Base-by-base conservation (phyloP, 2,329 filamentous ascomycete species). In the Diplodia intermedia region DNA sequence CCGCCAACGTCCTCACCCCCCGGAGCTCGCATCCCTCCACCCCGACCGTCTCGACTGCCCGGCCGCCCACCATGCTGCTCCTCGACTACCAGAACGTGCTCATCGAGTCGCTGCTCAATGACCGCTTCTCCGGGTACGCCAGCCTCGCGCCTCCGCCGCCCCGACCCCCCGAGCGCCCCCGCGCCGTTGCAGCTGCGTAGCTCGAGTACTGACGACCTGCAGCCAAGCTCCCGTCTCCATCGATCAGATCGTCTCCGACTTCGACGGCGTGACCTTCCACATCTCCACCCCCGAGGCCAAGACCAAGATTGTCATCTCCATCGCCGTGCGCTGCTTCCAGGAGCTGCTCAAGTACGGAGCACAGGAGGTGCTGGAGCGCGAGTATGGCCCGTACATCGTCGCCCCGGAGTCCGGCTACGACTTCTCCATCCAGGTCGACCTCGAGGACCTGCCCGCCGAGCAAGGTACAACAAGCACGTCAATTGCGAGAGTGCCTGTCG, bases 81-180 rank as follows among this genome's bases (percentile, higher is more conserved):
- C 90, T 99, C 80, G 96, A 99, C 83, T 99, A 99, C 77, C 95
- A 99, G 81, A 99, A 99, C 82, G 93, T 97, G 63, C 88, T 99
- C 79, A 97, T 99, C 75, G 93, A 98, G 84, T 94, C 94, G 75
- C 89, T 99, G 73, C 88, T 99, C 73, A 96, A 90, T 74, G 96
- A 99, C 84, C 88, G 95, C 76, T 97, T 99, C 84, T 92, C 91
- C 67, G 91, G 91, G 92, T 94, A 86, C 76, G 72, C 62, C 57
- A 55, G 36, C 60, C 72, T 54, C 43, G 56, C 54, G 38, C 50
- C 29, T 67, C 55, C 23, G 55, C 67, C 31, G 33, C 43, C 54
- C 69, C 29, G 50, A 50, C 50, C 67, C 57, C 49, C 50, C 66
- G 47, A 52, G 47, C 60, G 36, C 60, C 60, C 60, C 60, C 43